Base-by-base conservation (phyloP, 345 rosid species). In the Salix arbutifolia region DNA sequence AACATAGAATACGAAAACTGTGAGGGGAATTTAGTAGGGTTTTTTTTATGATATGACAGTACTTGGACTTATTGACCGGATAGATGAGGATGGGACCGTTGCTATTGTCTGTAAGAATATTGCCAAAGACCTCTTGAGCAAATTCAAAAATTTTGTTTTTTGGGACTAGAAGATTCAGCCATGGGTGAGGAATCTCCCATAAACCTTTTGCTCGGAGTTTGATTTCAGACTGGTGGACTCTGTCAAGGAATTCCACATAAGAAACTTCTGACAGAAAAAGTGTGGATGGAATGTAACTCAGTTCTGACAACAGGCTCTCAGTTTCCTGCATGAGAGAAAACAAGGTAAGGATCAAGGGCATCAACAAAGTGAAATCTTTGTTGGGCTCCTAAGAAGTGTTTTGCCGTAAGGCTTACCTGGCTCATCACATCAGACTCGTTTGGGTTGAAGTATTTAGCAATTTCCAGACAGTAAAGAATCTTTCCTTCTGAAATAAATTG, bases 101-200 rank as follows among this genome's bases (percentile, higher is more conserved):
- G 88, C 79, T 88, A 71, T 68, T 90, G 81, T 78, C 87, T 67
- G 81, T 84, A 61, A 96, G 79, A 71, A 96, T 94, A 67, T 85
- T 86, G 74, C 92, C 90, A 46, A 93, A 91, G 82, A 89, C 93
- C 75, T 79, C 85, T 73, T 74, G 65, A 61, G 93, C 90, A 71
- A 96, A 96, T 21, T 85, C 58, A 1, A 21, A 56, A 8, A 93
- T 90, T 64, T 85, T 78, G 87, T 89, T 89, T 80, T 80, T 89
- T 4, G 99, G 97, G 56, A 96, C 71, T 37, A 96, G 79, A 78
- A 96, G 95, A 82, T 92, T 93, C 60, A 96, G 73, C 99, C 99
- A 96, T 67, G 99, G 99, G 85, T 96, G 98, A 71, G 95, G 95
- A 82, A 94, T 88, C 17, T 96, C 99, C 99, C 99, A 89, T 76